Percentiles rank a stretch among this genome's conserved stretches.
phyloP scores from a whole-genome alignment of 2,329 filamentous ascomycete species.

The Chlorencoelia australis region DNA sequence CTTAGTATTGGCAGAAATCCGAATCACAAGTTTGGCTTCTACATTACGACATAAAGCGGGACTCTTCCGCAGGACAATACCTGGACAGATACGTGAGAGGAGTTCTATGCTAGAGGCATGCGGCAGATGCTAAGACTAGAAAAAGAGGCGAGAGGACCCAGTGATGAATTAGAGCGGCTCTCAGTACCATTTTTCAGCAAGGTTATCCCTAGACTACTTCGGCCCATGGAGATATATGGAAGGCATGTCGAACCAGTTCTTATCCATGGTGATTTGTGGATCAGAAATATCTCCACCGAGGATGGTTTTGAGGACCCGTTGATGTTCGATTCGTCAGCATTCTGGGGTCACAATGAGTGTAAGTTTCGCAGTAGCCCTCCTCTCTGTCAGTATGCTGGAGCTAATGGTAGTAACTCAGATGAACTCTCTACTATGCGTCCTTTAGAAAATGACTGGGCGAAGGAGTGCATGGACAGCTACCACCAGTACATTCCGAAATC shows the following conservation, averaged over 20 bases:
- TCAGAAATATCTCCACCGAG: slow-evolving; percentile 14
- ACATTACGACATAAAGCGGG: too few species aligned
- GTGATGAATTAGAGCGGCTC: slow-evolving; percentile 16
- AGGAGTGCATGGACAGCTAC: slow-evolving; percentile 10
- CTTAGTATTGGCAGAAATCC: too few species aligned
- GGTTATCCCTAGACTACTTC: slow-evolving; percentile 16
- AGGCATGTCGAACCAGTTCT: slow-evolving; percentile 16
- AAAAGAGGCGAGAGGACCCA: slow-evolving; percentile 6
- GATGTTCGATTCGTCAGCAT: slow-evolving; percentile 15
- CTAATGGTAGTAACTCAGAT: slow-evolving; percentile 16
- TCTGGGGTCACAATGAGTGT: slow-evolving; percentile 20
- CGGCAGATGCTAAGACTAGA: neutral
- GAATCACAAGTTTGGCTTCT: neutral
- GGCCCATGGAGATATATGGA: slow-evolving; percentile 11
- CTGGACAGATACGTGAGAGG: too few species aligned
- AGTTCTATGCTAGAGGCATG: neutral
- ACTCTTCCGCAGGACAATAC: too few species aligned
- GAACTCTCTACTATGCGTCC: slow-evolving; percentile 32
- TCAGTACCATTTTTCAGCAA: slow-evolving; percentile 5
- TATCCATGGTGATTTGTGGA: slow-evolving; percentile 20
- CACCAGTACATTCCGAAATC: slow-evolving; percentile 13
- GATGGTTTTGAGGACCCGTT: slow-evolving; percentile 8
- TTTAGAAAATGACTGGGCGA: slow-evolving; percentile 26
- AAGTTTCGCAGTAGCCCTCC: too few species aligned
- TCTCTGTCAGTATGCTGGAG: slow-evolving; percentile 10